Evolutionary conservation across 768 basidiomycete species (phyloP), one percentile per base, ranked within the genome.

Genomic region (Trametes coccinea): DNA sequence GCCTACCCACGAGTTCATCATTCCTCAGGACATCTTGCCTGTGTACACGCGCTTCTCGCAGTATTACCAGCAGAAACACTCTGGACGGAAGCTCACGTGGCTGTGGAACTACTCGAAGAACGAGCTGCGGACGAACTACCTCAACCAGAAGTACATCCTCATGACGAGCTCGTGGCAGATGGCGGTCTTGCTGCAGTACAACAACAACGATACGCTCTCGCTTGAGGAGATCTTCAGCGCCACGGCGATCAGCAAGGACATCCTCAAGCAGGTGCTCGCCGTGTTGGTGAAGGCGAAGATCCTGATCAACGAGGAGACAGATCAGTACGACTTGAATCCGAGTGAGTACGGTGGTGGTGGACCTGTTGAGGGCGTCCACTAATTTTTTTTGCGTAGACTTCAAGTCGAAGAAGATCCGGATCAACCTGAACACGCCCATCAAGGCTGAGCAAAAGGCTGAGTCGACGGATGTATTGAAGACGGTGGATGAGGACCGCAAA

Each of bases 61-160:
- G 62, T 98, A 94, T 79, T 98, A 98, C 74, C 90, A 92, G 71
- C 87, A 86, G 71, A 94, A 95, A 74, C 93, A 96, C 74, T 92
- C 89, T 2, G 96, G 95, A 13, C 89, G 96, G 62, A 96, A 96
- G 72, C 82, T 99, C 45, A 95, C 93, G 0, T 99, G 96, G 96
- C 78, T 98, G 9, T 99, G 97, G 97, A 96, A 98, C 70, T 93
- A 95, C 73, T 94, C 89, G 57, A 96, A 96, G 79, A 95, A 95
- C 76, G 97, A 99, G 73, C 83, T 99, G 5, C 86, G 90, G 58
- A 95, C 95, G 65, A 95, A 91, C 71, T 94, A 97, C 75, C 81
- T 93, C 56, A 89, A 88, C 70, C 93, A 95, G 75, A 97, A 95
- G 75, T 98, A 98, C 78, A 94, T 96, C 68, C 78, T 98, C 72